Evolutionary conservation across 2,329 filamentous ascomycete genomes (phyloP), one percentile per base, ranked within the genome.

Genomic region (Cladosporium austrohemisphaericum): DNA sequence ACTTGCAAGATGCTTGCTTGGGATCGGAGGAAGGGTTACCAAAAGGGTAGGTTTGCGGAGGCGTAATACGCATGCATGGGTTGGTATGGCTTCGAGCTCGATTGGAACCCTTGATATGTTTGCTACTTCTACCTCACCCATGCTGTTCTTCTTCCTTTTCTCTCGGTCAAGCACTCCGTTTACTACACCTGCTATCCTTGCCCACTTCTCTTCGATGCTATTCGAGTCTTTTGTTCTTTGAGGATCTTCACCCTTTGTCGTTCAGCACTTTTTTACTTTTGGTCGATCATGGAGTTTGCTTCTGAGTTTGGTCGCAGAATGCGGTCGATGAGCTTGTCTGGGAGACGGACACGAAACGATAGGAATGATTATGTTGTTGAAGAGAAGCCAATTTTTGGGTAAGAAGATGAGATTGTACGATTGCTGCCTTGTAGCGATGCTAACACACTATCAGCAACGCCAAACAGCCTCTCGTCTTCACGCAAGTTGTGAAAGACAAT

Each of bases 401-500:
- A 23, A 40, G 36, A 14, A 16, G 28, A 16, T 23, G 14, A 40
- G 29, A 32, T 14, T 3, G 29, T 5, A 32, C 16, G 16, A 3
- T 26, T 19, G 22, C 18, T 9, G 41, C 25, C 25, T n/a, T n/a
- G n/a, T n/a, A n/a, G n/a, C n/a, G n/a, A n/a, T n/a, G 26, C 37
- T 49, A 16, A 49, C 29, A 19, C 18, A 16, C 9, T 10, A 28
- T 18, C 20, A 49, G 46, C 19, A 8, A 28, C 11, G 46, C 23
- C 14, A 41, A 41, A 7, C 28, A 50, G 23, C 31, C 33, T 5
- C 37, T 43, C 31, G 31, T 50, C 29, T 43, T 29, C 11, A 50
- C 47, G 10, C 47, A 50, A 29, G 22, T 50, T 14, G 38, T 50
- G 13, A 18, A 20, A 37, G 29, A 41, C n/a, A 31, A 50, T 13